Conservation (phyloP, 305 asterid species). For the Rubia peregrina region DNA sequence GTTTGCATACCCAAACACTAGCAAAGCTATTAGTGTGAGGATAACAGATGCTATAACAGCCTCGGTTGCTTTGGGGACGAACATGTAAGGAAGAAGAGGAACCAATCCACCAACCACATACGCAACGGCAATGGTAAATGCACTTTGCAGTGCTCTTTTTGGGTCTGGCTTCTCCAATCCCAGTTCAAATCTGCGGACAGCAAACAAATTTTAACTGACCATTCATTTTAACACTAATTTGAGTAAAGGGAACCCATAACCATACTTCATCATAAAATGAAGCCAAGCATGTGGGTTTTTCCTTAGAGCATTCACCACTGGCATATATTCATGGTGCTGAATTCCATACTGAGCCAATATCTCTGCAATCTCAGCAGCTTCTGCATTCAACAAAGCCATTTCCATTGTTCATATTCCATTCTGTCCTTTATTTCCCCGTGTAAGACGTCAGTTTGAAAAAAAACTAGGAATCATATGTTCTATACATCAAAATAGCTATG, state of each 20-base stretch:
- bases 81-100: constrained; percentile 75
- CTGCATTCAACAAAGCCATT: constrained; percentile 36
- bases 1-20: constrained; percentile 74
- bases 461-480: not conserved
- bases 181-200: not conserved
- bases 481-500: not conserved
- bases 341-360: constrained; percentile 73
- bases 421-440: not conserved
- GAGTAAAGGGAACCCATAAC: no score
- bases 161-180: constrained; percentile 1
- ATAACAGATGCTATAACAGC: constrained; percentile 66
- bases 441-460: not conserved
- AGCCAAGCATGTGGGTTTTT: constrained; percentile 95
- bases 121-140: constrained; percentile 66
- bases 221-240: no score
- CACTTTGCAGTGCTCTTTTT: constrained; percentile 66
- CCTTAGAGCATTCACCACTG: constrained; percentile 79
- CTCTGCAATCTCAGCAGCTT: constrained; percentile 95
- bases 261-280: constrained; percentile 95
- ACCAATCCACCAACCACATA: constrained; percentile 82
- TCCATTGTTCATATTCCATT: not conserved
- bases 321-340: constrained; percentile 63
- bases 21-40: constrained; percentile 56
- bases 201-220: not conserved
- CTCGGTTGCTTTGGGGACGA: constrained; percentile 42